Percentiles rank a stretch among this genome's conserved stretches.
These are phyloP conservation scores for Crepidotus variabilis DNA, from an alignment of 768 basidiomycete genomes.

Conservation along the genomic window DNA sequence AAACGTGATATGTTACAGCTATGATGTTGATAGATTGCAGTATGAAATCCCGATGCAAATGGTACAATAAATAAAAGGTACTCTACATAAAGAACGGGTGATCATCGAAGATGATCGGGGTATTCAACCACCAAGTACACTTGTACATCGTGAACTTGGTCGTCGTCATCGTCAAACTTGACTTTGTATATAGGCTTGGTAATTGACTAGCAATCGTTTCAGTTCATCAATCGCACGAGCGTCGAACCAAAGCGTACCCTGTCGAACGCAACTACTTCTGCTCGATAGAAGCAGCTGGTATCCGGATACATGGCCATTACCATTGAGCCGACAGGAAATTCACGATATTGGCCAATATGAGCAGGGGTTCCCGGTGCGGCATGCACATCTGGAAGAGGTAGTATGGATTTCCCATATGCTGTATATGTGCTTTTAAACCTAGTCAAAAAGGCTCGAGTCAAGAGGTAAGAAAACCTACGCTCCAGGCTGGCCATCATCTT, in stretches of 20 bases:
- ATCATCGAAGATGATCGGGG: constrained; percentile 38
- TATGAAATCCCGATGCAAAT: no score
- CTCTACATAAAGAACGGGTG: background rate
- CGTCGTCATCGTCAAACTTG: constrained; percentile 87
- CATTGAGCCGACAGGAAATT: constrained; percentile 65
- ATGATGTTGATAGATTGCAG: no score
- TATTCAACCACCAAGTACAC: constrained; percentile 83
- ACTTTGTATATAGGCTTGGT: constrained; percentile 64
- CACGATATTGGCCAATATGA: constrained; percentile 67
- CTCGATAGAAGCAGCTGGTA: constrained; percentile 88
- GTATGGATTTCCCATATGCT: constrained; percentile 66
- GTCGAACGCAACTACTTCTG: constrained; percentile 62
- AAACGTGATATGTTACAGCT: no score
- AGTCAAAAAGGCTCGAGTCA: background rate
- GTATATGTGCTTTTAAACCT: constrained; percentile 50
- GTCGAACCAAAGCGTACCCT: constrained; percentile 23
- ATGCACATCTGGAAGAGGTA: constrained; percentile 75
- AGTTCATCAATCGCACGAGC: constrained; percentile 1
- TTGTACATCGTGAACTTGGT: constrained; percentile 73
- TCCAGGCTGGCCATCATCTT: constrained; percentile 76
- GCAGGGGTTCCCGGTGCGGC: constrained; percentile 54
- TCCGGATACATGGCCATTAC: constrained; percentile 91
- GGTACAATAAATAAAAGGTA: background rate
- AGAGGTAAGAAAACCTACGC: constrained; percentile 28
- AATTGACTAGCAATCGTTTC: constrained; percentile 40